Evolutionary conservation across 164 flowering plant genomes (phyloP), one percentile per base, ranked within the genome.

Genomic region (Dillenia turbinata): DNA sequence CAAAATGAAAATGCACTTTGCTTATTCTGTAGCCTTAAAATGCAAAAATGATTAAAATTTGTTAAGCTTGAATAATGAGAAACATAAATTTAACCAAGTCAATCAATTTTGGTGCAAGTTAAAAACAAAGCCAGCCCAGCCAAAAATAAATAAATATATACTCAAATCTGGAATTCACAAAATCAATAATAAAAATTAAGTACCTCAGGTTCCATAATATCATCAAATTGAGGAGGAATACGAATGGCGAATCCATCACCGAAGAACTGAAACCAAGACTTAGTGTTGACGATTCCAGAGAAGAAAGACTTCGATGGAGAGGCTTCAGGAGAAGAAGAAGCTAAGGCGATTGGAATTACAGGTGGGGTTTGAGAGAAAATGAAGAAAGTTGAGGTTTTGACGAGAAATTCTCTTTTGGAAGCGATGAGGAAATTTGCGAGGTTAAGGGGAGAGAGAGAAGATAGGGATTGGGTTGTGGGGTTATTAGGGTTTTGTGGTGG

Each of bases 171-270:
- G 40, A 33, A 33, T 44, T 26, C 26, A 10, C 2, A 13, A 59
- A 44, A 24, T 12, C 12, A 15, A 43, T 8, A 11, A 14, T 15
- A 19, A 46, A n/a, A 10, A 43, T 4, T 4, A 9, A 50, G 24
- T 62, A 93, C 98, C 88, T 91, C 97, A 10, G 99, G 99, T 62
- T 88, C 99, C 77, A 59, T 77, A 19, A 83, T 52, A 67, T 94
- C 96, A 64, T 83, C 74, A 57, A 94, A 94, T 62, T 78, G 60
- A 16, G 99, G 99, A 9, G 99, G 97, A 45, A 91, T 81, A 10
- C 96, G 78, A 68, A 94, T 86, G 57, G 96, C 65, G 69, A 91
- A 94, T 5, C 99, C 99, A 68, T 84, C 83, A 10, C 99, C 99
- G 62, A 72, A 88, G 75, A 82, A 89, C 72, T 75, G 93, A 75